Percentiles rank a stretch among this genome's conserved stretches.
These are phyloP conservation scores for Venturiaceae sp. DNA, from an alignment of 2,329 filamentous ascomycete species.

Conservation along the genomic window DNA sequence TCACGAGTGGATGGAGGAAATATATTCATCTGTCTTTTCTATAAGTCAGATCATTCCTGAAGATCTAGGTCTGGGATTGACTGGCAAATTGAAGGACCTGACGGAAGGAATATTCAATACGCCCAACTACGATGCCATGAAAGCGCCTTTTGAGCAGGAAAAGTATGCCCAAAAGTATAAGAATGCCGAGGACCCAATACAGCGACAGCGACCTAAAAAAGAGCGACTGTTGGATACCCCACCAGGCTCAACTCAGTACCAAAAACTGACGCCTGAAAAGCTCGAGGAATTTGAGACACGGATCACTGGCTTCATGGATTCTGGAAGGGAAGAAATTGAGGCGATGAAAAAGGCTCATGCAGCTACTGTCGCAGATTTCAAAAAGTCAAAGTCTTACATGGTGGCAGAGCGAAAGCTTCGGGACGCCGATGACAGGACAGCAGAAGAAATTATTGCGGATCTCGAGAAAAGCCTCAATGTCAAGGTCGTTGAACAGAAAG, in stretches of 20 bases:
- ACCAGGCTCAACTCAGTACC: conserved; percentile 26
- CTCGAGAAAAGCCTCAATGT: conserved; percentile 64
- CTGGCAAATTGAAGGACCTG: conserved; percentile 68
- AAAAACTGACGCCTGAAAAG: conserved; percentile 64
- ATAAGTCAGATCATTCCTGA: conserved; percentile 77
- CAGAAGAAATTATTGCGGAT: conserved; percentile 62
- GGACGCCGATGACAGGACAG: background rate
- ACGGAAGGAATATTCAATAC: conserved; percentile 79
- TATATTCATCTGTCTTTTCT: conserved; percentile 81
- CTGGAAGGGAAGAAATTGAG: conserved; percentile 73
- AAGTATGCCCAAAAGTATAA: conserved; percentile 9
- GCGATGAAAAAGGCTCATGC: conserved; percentile 73
- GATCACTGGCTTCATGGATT: conserved; percentile 60
- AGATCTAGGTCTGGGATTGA: conserved; percentile 71
- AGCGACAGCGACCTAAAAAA: conserved; percentile 9
- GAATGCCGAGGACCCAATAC: conserved; percentile 19
- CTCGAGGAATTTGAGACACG: conserved; percentile 77
- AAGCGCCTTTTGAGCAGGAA: background rate
- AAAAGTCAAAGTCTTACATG: conserved; percentile 58
- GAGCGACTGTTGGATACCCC: background rate
- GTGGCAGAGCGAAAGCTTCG: conserved; percentile 64
- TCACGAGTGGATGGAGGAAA: conserved; percentile 98
- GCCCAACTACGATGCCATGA: conserved; percentile 19
- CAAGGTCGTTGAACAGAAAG: conserved; percentile 53
- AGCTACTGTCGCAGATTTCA: conserved; percentile 63